Evolutionary conservation across 2,329 filamentous ascomycete genomes (phyloP), one percentile per base, ranked within the genome.

Genomic region (Tympanopsis confertula): DNA sequence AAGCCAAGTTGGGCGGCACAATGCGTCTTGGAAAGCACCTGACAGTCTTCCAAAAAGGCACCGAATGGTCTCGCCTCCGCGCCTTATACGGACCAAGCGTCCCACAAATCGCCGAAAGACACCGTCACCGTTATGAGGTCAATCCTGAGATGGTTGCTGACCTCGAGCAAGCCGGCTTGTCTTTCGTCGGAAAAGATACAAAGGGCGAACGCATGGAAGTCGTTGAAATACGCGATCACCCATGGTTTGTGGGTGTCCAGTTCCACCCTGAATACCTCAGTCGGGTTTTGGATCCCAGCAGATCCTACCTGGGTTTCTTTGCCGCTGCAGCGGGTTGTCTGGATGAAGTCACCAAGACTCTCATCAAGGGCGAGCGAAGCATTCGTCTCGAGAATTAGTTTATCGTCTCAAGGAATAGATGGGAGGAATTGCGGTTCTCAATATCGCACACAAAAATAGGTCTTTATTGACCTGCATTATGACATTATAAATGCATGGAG

Each of bases 101-200:
- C 1, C 56, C 65, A 1, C 57, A 61, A 14, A 69, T 82, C 32
- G 60, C 70, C 41, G 87, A 94, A 65, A 75, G 87, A 37, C 87
- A 94, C 58, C 77, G 87, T 42, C 87, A 94, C 60, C 75, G 86
- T 26, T 94, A 94, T 55, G 87, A 94, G 63, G 84, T 94, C 45
- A 94, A 94, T 61, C 86, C 87, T 0, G 71, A 75, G 10, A 80
- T 81, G 51, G 74, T 93, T 38, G 74, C 81, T 3, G 61, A 62
- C 20, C 66, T 94, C 3, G 71, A 85, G 45, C 61, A 71, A 35
- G 74, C 69, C 4, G 87, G 86, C 1, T 65, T 94, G 20, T 63
- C 69, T 30, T 88, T 93, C 52, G 70, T 88, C 41, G 84, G 82
- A 45, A 87, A 86, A 57, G 86, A 93, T 50, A 78, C 83, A 41